phyloP scores from a whole-genome alignment of 2,329 filamentous ascomycete genomes.

The Paecilomyces sp. region DNA sequence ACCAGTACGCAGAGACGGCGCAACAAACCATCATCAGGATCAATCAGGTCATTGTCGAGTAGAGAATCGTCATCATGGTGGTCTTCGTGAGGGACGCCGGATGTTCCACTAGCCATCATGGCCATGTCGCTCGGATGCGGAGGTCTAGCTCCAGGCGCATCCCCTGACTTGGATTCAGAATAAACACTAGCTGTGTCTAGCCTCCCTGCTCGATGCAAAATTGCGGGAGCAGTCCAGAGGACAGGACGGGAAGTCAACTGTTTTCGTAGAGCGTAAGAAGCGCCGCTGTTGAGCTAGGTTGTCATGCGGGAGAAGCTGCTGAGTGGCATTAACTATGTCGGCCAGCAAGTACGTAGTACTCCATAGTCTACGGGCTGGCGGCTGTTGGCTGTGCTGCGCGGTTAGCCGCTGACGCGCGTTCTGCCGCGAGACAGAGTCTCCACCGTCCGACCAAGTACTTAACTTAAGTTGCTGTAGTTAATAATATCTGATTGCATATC shows the following conservation, averaged over 20 bases:
- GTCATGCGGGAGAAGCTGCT: background rate
- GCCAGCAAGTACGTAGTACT: background rate
- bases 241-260: background rate
- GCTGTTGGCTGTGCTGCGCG: background rate
- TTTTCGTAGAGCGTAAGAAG: background rate
- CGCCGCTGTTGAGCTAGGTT: background rate
- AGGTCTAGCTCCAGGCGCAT: background rate
- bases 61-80: constrained; percentile 56
- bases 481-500: too few relatives aligned
- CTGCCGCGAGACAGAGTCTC: background rate
- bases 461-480: too few relatives aligned
- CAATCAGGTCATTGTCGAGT: constrained; percentile 66
- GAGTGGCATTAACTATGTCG: background rate
- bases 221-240: background rate
- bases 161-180: background rate
- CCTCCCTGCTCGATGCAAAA: background rate
- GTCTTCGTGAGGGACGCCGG: constrained; percentile 47
- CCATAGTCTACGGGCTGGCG: background rate
- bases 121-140: background rate
- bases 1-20: constrained; percentile 8
- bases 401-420: background rate
- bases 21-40: constrained; percentile 64
- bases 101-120: constrained; percentile 16
- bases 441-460: background rate
- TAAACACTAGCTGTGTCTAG: background rate